A percentile compares a stretch with the other conserved stretches of the same genome.
Conservation (phyloP, 805 yeast genomes). For the Lachancea quebecensis region DNA sequence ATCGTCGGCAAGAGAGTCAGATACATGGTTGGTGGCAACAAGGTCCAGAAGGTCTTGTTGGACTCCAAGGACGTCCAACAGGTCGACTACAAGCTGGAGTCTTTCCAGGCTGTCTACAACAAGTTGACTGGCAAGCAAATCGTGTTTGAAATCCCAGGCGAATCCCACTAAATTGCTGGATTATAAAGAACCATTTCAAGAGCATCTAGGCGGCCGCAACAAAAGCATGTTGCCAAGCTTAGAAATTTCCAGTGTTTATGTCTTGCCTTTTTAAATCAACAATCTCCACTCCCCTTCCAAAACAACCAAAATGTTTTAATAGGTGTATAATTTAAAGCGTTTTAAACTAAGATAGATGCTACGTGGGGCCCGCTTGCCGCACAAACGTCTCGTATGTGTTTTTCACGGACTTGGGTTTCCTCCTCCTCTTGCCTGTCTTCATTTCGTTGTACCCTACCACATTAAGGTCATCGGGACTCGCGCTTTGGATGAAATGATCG, state of each 20-base stretch:
- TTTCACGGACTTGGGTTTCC: neutral
- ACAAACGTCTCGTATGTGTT: conserved; percentile 8
- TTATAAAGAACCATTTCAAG: conserved; percentile 1
- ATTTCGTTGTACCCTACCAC: conserved; percentile 4
- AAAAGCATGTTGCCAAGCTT: too few relatives aligned
- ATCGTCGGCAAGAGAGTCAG: conserved; percentile 98
- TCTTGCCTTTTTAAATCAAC: conserved; percentile 2
- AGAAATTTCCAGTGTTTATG: too few relatives aligned
- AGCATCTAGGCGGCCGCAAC: too few relatives aligned
- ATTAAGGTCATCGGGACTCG: conserved; percentile 3
- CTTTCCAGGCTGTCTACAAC: conserved; percentile 97
- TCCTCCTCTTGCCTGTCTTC: neutral
- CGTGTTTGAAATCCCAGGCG: conserved; percentile 84
- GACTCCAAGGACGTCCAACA: conserved; percentile 96
- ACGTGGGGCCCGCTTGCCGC: conserved; percentile 3
- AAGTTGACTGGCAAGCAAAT: conserved; percentile 99
- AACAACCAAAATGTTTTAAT: conserved; percentile 19
- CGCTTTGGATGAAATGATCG: neutral
- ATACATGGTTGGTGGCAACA: conserved; percentile 98
- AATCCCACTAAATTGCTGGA: conserved; percentile 29
- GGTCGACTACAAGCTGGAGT: conserved; percentile 97
- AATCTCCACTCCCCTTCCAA: conserved; percentile 5
- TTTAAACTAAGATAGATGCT: neutral
- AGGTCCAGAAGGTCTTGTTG: conserved; percentile 93
- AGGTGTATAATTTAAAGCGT: conserved; percentile 27